phyloP scores from a whole-genome alignment of 2,329 filamentous ascomycete species.

The Macrophomina phaseolina region DNA sequence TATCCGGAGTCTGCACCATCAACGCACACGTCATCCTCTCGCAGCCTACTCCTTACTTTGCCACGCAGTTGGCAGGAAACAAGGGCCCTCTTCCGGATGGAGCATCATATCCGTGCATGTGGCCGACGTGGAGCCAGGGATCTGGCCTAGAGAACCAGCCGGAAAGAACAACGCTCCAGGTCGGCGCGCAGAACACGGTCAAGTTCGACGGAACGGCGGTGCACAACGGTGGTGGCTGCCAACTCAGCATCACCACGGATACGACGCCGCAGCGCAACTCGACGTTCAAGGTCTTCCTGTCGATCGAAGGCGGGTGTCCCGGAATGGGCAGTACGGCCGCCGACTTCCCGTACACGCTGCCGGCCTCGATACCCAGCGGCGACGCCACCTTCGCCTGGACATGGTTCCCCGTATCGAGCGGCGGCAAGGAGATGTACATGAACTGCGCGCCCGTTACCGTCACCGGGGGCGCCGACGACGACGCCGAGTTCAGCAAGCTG shows the following conservation, averaged over 20 bases:
- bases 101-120: background rate
- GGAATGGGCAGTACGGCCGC: slow-evolving; percentile 63
- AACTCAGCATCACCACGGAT: slow-evolving; percentile 75
- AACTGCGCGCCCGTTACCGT: slow-evolving; percentile 83
- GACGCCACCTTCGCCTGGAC: slow-evolving; percentile 87
- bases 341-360: slow-evolving; percentile 73
- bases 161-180: background rate
- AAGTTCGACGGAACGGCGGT: slow-evolving; percentile 65
- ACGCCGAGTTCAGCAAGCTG: slow-evolving; percentile 64
- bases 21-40: background rate
- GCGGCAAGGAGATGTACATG: slow-evolving; percentile 95
- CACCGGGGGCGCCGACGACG: slow-evolving; percentile 57
- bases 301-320: slow-evolving; percentile 85
- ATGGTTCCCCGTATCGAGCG: slow-evolving; percentile 81
- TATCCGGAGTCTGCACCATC: background rate
- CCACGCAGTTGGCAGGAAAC: background rate
- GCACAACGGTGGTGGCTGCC: slow-evolving; percentile 91
- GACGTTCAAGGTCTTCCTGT: slow-evolving; percentile 87
- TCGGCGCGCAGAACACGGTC: background rate
- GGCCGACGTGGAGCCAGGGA: background rate
- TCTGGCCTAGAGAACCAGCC: background rate
- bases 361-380: slow-evolving; percentile 72
- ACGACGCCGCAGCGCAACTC: slow-evolving; percentile 61
- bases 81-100: background rate
- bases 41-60: background rate